phyloP scores from a whole-genome alignment of 768 basidiomycete species.

The Collybiopsis confluens region DNA sequence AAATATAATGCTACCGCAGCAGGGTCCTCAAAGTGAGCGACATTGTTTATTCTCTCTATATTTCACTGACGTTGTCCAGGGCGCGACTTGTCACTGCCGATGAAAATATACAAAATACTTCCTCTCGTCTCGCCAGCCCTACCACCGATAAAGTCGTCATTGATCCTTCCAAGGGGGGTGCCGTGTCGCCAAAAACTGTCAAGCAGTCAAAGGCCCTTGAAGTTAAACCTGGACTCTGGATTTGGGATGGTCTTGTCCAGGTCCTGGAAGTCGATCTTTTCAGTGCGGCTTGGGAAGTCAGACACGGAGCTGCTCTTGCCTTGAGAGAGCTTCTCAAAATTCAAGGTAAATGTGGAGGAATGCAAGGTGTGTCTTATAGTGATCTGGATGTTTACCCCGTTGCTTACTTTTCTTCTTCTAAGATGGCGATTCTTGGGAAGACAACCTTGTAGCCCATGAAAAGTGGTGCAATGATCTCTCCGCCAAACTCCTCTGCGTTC shows the following conservation, averaged over 20 bases:
- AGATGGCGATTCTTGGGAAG: constrained; percentile 49
- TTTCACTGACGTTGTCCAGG: constrained; percentile 31
- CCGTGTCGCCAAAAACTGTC: constrained; percentile 72
- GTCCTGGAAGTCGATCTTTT: constrained; percentile 81
- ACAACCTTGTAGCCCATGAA: constrained; percentile 70
- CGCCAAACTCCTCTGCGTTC: constrained; percentile 80
- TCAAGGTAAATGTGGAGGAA: constrained; percentile 81
- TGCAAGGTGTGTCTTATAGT: constrained; percentile 49
- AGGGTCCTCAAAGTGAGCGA: constrained; percentile 50
- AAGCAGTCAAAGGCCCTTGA: constrained; percentile 76
- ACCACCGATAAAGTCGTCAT: constrained; percentile 65
- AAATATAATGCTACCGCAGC: constrained; percentile 59
- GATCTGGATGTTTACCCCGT: background rate
- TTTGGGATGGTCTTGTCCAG: constrained; percentile 81
- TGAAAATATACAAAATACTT: constrained; percentile 42
- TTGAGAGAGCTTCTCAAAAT: constrained; percentile 81
- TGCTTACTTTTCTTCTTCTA: constrained; percentile 6
- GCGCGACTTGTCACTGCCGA: constrained; percentile 72
- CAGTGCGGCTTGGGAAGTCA: constrained; percentile 85
- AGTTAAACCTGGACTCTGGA: constrained; percentile 71
- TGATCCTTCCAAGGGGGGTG: constrained; percentile 82
- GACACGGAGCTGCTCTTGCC: constrained; percentile 92
- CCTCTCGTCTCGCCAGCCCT: constrained; percentile 60
- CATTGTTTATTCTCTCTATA: background rate
- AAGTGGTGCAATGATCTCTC: constrained; percentile 89